These are phyloP conservation scores for Pseudopithomyces chartarum DNA, from an alignment of 2,329 filamentous ascomycete genomes.

Conservation along the genomic window DNA sequence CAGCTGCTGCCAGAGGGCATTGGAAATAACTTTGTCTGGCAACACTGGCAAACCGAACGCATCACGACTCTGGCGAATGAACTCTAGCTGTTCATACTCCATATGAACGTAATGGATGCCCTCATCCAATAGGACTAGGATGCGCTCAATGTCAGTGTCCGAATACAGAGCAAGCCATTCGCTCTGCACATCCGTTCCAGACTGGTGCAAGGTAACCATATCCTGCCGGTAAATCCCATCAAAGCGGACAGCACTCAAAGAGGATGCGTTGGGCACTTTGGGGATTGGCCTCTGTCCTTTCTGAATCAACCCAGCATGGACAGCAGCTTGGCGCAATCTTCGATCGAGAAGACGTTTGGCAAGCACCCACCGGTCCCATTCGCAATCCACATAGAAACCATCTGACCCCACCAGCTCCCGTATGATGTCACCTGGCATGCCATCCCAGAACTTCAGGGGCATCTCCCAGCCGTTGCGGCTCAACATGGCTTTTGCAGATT, in stretches of 20 bases:
- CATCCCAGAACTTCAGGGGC: constrained; percentile 60
- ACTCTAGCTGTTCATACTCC: constrained; percentile 63
- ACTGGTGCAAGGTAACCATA: constrained; percentile 39
- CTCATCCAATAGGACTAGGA: constrained; percentile 62
- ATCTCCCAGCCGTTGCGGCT: constrained; percentile 63
- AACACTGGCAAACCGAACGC: constrained; percentile 60
- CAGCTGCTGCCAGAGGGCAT: constrained; percentile 63
- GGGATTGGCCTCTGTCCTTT: constrained; percentile 48
- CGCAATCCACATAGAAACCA: constrained; percentile 62
- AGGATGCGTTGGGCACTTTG: constrained; percentile 54
- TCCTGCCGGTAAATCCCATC: constrained; percentile 58
- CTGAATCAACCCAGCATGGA: constrained; percentile 55
- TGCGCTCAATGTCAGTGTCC: constrained; percentile 58
- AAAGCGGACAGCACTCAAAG: constrained; percentile 58
- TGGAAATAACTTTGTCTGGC: constrained; percentile 60
- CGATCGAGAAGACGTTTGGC: constrained; percentile 60
- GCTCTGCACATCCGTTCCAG: constrained; percentile 51
- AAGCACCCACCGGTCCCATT: constrained; percentile 63
- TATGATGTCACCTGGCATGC: constrained; percentile 61
- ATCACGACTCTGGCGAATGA: constrained; percentile 57
- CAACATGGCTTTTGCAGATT: constrained; percentile 63
- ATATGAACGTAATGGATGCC: constrained; percentile 66
- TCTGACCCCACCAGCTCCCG: constrained; percentile 64
- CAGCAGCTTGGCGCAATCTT: constrained; percentile 52
- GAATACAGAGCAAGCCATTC: constrained; percentile 59